Evolutionary conservation across 2,329 filamentous ascomycete genomes (phyloP).

Genomic region (Fusarium chaquense): DNA sequence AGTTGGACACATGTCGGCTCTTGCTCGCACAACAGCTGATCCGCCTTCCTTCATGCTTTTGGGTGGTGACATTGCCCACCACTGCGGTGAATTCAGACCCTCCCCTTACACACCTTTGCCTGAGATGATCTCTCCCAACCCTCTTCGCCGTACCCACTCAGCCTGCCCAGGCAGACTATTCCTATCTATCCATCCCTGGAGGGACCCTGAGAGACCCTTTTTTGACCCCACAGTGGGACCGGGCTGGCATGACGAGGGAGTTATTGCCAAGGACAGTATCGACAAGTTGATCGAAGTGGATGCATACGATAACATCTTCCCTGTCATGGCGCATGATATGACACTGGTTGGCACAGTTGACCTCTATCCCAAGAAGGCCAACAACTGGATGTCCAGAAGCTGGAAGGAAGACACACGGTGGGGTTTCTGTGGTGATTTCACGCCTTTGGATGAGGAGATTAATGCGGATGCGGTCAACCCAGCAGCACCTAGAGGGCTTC

Average conservation of each 20-base stretch:
- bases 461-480: no score
- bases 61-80: background rate
- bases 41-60: background rate
- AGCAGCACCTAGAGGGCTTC: rapidly evolving
- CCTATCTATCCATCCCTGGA: background rate
- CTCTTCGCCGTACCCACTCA: background rate
- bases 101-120: background rate
- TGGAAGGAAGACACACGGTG: background rate
- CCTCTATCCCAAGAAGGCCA: background rate
- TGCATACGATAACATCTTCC: background rate
- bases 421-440: background rate
- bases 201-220: background rate
- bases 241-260: no score
- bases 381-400: background rate
- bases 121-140: background rate
- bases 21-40: background rate
- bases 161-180: background rate
- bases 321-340: background rate
- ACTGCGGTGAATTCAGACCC: background rate
- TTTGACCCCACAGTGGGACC: background rate
- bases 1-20: background rate
- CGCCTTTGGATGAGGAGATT: background rate
- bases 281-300: background rate
- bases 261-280: background rate
- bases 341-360: background rate